Evolutionary conservation across 306 rosid genomes (phyloP).

Genomic region (Neltuma alba): DNA sequence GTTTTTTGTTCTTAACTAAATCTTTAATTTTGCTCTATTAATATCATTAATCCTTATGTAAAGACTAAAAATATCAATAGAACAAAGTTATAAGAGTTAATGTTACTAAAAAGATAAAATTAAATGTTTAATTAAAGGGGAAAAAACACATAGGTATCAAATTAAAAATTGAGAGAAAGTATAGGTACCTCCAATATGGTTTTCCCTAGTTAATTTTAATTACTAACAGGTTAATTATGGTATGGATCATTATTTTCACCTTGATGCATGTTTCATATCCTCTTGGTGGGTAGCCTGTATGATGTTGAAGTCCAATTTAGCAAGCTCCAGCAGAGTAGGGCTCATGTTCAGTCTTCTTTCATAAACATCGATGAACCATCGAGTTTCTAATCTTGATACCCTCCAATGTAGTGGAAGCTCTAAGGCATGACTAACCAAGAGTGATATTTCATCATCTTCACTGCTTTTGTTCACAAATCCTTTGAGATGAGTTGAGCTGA

Average conservation of each 20-base stretch:
- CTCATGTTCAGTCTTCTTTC: not conserved
- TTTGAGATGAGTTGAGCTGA: not conserved
- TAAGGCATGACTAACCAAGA: constrained; percentile 38
- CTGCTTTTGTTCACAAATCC: not conserved
- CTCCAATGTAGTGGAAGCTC: constrained; percentile 47
- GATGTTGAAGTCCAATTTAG: constrained; percentile 12
- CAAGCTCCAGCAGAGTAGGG: not conserved
- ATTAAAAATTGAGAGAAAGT: too few species aligned
- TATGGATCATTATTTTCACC: not conserved
- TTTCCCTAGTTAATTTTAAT: too few species aligned
- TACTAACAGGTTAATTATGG: too few species aligned
- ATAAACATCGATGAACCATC: constrained; percentile 33
- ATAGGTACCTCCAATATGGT: too few species aligned
- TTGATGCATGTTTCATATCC: not conserved
- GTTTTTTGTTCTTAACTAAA: too few species aligned
- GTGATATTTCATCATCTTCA: not conserved
- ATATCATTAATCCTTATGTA: too few species aligned
- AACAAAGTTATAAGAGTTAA: too few species aligned
- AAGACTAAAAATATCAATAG: too few species aligned
- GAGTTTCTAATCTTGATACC: constrained; percentile 28
- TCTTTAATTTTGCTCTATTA: too few species aligned
- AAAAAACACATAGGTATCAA: too few species aligned
- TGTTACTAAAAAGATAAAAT: too few species aligned
- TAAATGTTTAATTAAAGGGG: too few species aligned
- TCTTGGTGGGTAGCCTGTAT: constrained; percentile 19